These are phyloP conservation scores for Wickerhamomyces sydowiorum DNA, from an alignment of 805 yeast species.

Conservation along the genomic window DNA sequence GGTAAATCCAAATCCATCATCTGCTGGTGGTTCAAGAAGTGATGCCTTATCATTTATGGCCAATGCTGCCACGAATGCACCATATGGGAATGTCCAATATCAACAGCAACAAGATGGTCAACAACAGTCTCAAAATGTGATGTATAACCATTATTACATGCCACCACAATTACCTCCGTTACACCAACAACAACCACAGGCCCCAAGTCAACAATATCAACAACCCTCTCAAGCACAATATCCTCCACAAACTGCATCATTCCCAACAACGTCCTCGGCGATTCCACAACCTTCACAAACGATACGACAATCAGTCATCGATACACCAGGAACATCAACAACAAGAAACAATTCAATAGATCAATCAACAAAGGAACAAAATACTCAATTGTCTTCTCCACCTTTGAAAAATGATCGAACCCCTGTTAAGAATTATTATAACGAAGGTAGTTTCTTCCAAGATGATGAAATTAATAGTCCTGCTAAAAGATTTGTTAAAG, in stretches of 20 bases:
- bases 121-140: slow-evolving; percentile 5
- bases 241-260: slow-evolving; percentile 3
- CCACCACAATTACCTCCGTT: slow-evolving; percentile 4
- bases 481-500: slow-evolving; percentile 38
- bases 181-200: slow-evolving; percentile 5
- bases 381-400: slow-evolving; percentile 12
- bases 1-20: slow-evolving; percentile 3
- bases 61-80: slow-evolving; percentile 6
- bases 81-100: slow-evolving; percentile 2
- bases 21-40: not conserved
- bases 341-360: not conserved
- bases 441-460: slow-evolving; percentile 5
- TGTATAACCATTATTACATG: not conserved
- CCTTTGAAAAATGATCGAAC: slow-evolving; percentile 9
- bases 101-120: not conserved
- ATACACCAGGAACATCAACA: slow-evolving; percentile 2
- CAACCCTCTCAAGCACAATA: slow-evolving; percentile 2
- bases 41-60: slow-evolving; percentile 15
- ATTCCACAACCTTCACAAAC: slow-evolving; percentile 5
- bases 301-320: slow-evolving; percentile 1
- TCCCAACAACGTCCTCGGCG: slow-evolving; percentile 1
- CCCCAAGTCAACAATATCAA: slow-evolving; percentile 1
- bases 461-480: slow-evolving; percentile 19
- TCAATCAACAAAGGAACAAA: slow-evolving; percentile 1
- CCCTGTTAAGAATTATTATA: slow-evolving; percentile 8